Percentiles rank a stretch among this genome's conserved stretches.
phyloP scores from a whole-genome alignment of 495 filamentous ascomycete genomes.

The Trichoderma reesei region DNA sequence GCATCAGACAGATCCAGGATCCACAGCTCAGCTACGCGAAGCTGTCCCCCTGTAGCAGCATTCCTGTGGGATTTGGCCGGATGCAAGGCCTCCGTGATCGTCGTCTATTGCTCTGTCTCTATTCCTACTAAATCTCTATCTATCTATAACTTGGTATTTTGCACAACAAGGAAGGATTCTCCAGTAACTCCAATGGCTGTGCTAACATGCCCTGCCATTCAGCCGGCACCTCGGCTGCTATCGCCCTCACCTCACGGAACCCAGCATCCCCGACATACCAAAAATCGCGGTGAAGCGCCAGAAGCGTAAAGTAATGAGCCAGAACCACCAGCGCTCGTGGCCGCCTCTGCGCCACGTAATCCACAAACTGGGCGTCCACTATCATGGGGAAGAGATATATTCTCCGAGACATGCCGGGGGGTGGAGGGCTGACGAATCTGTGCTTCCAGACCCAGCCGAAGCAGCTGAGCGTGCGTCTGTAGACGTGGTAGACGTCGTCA shows the following conservation, averaged over 20 bases:
- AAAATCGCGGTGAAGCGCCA: slow-evolving; percentile 20
- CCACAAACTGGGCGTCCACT: slow-evolving; percentile 23
- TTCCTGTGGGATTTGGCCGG: too few species aligned
- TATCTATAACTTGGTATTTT: background rate
- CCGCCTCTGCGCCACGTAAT: slow-evolving; percentile 22
- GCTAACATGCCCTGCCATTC: slow-evolving; percentile 30
- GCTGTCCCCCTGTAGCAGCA: too few species aligned
- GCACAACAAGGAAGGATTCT: background rate
- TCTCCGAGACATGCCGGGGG: slow-evolving; percentile 21
- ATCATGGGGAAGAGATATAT: slow-evolving; percentile 30
- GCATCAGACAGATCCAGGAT: background rate
- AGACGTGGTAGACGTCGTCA: slow-evolving; percentile 22
- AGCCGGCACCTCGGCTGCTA: slow-evolving; percentile 24
- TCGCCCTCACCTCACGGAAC: slow-evolving; percentile 13
- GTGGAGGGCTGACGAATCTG: slow-evolving; percentile 18
- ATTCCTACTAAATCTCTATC: too few species aligned
- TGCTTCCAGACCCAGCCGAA: slow-evolving; percentile 25
- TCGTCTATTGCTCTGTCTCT: background rate
- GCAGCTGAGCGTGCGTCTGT: slow-evolving; percentile 24
- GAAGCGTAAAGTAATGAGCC: slow-evolving; percentile 31
- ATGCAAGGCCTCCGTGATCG: background rate
- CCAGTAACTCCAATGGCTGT: slow-evolving; percentile 24
- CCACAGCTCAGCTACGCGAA: background rate
- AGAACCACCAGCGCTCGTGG: slow-evolving; percentile 32
- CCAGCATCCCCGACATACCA: slow-evolving; percentile 29